Evolutionary conservation across 768 basidiomycete species (phyloP).

Genomic region (Russula virescens): DNA sequence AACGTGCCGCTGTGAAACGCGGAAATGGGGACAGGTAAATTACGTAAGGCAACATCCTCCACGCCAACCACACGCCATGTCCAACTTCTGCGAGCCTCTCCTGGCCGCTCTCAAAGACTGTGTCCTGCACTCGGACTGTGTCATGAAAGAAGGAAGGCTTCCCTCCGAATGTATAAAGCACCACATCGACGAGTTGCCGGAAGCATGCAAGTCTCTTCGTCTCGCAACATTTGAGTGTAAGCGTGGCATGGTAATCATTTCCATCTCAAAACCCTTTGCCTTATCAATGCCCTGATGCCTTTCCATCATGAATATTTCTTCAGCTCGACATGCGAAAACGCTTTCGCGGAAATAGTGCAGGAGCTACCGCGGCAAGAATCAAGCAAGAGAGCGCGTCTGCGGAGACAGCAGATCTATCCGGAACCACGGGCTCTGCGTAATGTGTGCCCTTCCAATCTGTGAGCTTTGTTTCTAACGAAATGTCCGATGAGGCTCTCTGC

Average conservation of each 20-base stretch:
- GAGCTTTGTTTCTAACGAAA: not conserved
- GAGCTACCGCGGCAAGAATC: constrained; percentile 32
- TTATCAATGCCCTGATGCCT: not conserved
- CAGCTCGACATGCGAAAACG: constrained; percentile 84
- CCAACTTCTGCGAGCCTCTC: constrained; percentile 74
- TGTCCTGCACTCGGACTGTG: constrained; percentile 80
- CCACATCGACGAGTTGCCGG: constrained; percentile 70
- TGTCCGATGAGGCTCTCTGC: not conserved
- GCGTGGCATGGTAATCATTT: constrained; percentile 69
- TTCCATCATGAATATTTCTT: not conserved
- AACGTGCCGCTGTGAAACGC: no score
- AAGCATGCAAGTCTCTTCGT: constrained; percentile 71
- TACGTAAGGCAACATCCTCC: no score
- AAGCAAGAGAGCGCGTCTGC: constrained; percentile 3
- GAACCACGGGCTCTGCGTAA: not conserved
- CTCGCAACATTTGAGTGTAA: constrained; percentile 89
- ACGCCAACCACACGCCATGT: constrained; percentile 41
- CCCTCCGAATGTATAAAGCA: constrained; percentile 82
- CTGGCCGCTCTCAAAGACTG: constrained; percentile 78
- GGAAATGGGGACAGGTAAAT: no score
- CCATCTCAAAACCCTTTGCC: not conserved
- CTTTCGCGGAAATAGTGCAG: constrained; percentile 66
- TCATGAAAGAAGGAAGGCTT: constrained; percentile 66
- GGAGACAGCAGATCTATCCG: constrained; percentile 3
- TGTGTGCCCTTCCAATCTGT: not conserved